Percentiles rank a stretch among this genome's conserved stretches.
Evolutionary conservation across 2,329 filamentous ascomycete species (phyloP).

Genomic region (Fusarium sp.): DNA sequence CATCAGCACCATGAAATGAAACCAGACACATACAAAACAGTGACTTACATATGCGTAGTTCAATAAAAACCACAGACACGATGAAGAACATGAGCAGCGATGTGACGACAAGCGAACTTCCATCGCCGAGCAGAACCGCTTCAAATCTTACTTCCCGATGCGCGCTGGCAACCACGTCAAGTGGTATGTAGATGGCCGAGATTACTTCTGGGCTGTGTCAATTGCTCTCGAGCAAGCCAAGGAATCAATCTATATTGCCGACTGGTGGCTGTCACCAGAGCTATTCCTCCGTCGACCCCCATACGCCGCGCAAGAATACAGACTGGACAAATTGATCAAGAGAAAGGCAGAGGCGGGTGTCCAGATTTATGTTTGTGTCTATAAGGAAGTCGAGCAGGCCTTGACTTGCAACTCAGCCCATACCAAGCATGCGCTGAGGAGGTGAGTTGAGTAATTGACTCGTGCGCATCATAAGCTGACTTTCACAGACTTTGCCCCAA

Average conservation of each 20-base stretch:
- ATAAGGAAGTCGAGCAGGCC: slow-evolving; percentile 84
- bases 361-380: slow-evolving; percentile 92
- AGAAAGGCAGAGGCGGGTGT: slow-evolving; percentile 90
- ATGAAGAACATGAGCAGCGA: slow-evolving; percentile 87
- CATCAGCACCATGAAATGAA: neutral
- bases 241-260: slow-evolving; percentile 93
- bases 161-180: slow-evolving; percentile 87
- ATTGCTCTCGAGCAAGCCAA: slow-evolving; percentile 88
- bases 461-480: neutral
- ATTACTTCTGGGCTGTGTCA: slow-evolving; percentile 96
- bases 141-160: slow-evolving; percentile 90
- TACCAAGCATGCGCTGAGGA: slow-evolving; percentile 73
- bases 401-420: slow-evolving; percentile 92
- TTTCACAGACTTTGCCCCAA: slow-evolving; percentile 72
- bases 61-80: slow-evolving; percentile 90
- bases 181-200: slow-evolving; percentile 95
- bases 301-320: slow-evolving; percentile 82
- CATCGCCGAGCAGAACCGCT: slow-evolving; percentile 80
- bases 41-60: slow-evolving; percentile 56
- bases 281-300: slow-evolving; percentile 87
- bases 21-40: neutral
- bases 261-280: slow-evolving; percentile 97
- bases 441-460: neutral
- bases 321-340: slow-evolving; percentile 87
- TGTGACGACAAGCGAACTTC: slow-evolving; percentile 82